A percentile compares a stretch with the other conserved stretches of the same genome.
Evolutionary conservation across 2,329 filamentous ascomycete genomes (phyloP).

Genomic region (Seiridium cupressi): DNA sequence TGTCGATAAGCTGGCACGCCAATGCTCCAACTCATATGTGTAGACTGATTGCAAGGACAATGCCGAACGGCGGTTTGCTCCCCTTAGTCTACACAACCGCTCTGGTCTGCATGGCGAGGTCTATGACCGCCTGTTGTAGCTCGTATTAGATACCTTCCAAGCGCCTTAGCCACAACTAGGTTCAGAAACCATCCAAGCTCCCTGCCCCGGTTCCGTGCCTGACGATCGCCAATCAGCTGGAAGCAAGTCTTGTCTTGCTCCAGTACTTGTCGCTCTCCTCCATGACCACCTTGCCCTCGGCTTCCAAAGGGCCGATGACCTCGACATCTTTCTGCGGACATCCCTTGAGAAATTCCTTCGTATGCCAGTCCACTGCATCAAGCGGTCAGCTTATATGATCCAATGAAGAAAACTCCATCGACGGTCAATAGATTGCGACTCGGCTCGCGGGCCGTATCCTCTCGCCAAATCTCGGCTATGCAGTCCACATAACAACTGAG

Average conservation of each 20-base stretch:
- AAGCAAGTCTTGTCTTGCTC: slow-evolving; percentile 26
- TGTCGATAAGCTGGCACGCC: no score
- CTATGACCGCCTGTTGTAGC: background rate
- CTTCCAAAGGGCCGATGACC: slow-evolving; percentile 45
- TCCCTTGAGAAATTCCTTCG: slow-evolving; percentile 41
- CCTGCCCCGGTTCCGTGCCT: background rate
- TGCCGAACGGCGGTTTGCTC: background rate
- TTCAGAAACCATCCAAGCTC: background rate
- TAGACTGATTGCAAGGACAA: background rate
- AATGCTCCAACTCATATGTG: background rate
- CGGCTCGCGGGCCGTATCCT: background rate
- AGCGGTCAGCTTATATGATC: background rate
- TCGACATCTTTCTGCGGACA: slow-evolving; percentile 47
- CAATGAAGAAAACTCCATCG: background rate
- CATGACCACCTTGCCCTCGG: slow-evolving; percentile 41
- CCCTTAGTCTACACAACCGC: background rate
- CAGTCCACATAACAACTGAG: background rate
- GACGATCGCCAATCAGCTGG: background rate
- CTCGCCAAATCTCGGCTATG: background rate
- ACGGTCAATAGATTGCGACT: background rate
- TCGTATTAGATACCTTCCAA: background rate
- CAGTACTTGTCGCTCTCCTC: slow-evolving; percentile 45
- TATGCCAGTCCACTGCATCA: slow-evolving; percentile 40
- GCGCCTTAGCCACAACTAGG: background rate
- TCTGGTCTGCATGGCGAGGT: background rate